Evolutionary conservation across 2,329 filamentous ascomycete genomes (phyloP), one percentile per base, ranked within the genome.

Genomic region (Chrysoporthe cubensis): DNA sequence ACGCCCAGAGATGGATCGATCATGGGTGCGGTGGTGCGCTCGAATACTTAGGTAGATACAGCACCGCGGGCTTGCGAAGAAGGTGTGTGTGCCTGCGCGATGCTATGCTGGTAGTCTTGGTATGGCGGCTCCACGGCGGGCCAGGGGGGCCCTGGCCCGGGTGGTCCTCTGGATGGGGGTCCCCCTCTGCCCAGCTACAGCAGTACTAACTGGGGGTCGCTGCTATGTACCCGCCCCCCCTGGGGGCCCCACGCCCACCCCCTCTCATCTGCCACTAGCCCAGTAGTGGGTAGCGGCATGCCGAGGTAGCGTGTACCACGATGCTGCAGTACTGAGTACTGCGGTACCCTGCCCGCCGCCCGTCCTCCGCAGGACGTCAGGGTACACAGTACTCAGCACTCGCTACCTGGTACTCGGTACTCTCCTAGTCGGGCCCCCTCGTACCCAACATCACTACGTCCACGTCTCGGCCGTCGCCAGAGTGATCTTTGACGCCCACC

Each of bases 61-160:
- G 44, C 13, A 40, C 6, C 37, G 6, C 37, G 9, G 37, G 37
- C 37, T 40, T 40, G 37, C 5, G 37, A 9, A 54, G 3, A 32
- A 64, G 40, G 65, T 59, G 44, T 60, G 52, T 50, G 60, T 58
- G 59, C 50, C 26, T 26, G 26, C 26, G 26, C 26, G 26, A 26
- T 26, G 26, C 26, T 26, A 26, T 26, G 26, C 26, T 26, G 37
- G 37, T 54, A 50, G 42, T 48, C 54, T 66, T 43, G 57, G 42
- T 59, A 66, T 59, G 43, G 65, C 65, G 58, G 65, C 65, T 66
- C 65, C 65, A 62, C 58, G 34, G 52, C 26, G 26, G 48, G 56
- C 65, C 54, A 40, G 65, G 65, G 65, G 65, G 65, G 34, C 62
- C 65, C 65, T 56, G 62, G 65, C 58, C 58, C 26, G 57, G 58